Evolutionary conservation across 2,329 filamentous ascomycete genomes (phyloP), one percentile per base, ranked within the genome.

Genomic region (Tolypocladium tropicale): DNA sequence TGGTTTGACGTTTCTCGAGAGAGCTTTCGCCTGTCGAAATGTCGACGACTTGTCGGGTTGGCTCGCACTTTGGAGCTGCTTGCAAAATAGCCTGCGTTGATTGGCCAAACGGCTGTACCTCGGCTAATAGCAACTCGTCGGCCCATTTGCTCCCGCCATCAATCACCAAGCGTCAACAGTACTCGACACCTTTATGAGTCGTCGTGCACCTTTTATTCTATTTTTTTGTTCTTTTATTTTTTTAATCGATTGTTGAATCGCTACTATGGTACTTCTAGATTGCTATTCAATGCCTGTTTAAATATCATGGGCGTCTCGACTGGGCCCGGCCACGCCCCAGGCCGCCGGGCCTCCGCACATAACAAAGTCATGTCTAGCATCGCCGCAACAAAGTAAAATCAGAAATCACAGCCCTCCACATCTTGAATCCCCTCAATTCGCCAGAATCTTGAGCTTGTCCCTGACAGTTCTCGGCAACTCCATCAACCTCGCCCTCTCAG

Each of bases 21-120:
- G 60, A 64, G 61, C 61, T 65, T 65, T 67, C 62, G 61, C 59
- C 59, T 61, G 63, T 59, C 63, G 64, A 70, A 71, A 68, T 70
- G 68, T 71, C 68, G 61, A 66, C 60, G 64, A 61, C 66, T 32
- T 25, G 46, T n/a, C 18, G 16, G 28, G 36, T 39, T 49, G 10
- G 28, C n/a, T 32, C 18, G 28, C 46, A 50, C 46, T 33, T 48
- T 33, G 57, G 56, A 52, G 54, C 46, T 62, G 61, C 61, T 64
- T 64, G 61, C 55, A 62, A 61, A 64, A 63, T 60, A 56, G 48
- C 33, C 46, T 33, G n/a, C n/a, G 55, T 32, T 63, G 62, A 64
- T 64, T 64, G 63, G 63, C 28, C 41, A 30, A 7, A 2, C 62
- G 63, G 63, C 21, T 57, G 50, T 59, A 56, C 25, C 25, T 58